Evolutionary conservation across 495 filamentous ascomycete species (phyloP).

Genomic region (Talaromyces borbonicus): DNA sequence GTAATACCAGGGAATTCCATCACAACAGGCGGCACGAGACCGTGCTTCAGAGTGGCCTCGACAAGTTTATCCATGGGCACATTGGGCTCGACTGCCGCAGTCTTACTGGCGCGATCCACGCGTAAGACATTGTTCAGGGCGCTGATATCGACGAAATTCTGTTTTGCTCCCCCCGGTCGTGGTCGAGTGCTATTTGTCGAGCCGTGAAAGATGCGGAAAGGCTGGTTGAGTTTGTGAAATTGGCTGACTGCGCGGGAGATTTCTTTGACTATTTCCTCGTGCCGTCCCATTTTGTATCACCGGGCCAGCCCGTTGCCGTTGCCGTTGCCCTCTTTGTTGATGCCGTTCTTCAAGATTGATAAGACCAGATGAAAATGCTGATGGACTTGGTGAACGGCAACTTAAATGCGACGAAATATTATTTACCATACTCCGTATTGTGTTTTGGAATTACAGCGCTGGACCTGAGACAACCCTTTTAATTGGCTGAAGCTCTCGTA

Average conservation of each 20-base stretch:
- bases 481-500: no score
- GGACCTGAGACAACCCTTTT: no score
- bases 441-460: no score
- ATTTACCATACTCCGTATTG: no score
- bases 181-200: constrained; percentile 66
- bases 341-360: no score
- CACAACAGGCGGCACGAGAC: constrained; percentile 42
- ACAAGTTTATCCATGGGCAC: constrained; percentile 43
- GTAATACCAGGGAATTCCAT: constrained; percentile 53
- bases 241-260: constrained; percentile 27
- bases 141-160: constrained; percentile 44
- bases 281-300: background rate
- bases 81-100: constrained; percentile 44
- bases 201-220: constrained; percentile 71
- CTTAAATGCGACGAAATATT: no score
- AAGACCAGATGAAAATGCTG: no score
- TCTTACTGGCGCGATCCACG: constrained; percentile 32
- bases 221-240: constrained; percentile 46
- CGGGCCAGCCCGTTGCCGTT: no score
- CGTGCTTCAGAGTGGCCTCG: constrained; percentile 28
- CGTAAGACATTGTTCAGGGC: constrained; percentile 42
- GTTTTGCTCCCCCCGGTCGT: constrained; percentile 28
- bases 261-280: constrained; percentile 5
- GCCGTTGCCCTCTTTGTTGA: no score
- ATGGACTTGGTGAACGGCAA: no score